Base-by-base conservation (phyloP, 2,329 filamentous ascomycete species). In the Knufia fluminis region DNA sequence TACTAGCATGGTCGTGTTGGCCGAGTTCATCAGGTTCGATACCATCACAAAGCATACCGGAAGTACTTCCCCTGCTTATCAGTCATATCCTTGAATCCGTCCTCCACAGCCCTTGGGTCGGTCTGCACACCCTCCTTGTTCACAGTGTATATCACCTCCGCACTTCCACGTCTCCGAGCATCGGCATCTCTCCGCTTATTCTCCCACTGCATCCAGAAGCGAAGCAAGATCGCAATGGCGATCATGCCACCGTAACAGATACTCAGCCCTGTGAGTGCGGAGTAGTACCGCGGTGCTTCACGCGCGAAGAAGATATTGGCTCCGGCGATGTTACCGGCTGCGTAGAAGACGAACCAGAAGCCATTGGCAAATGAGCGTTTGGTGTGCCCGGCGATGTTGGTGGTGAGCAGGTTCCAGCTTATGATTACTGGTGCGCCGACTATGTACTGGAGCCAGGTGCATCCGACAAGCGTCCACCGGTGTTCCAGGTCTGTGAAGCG, bases 381-480 rank as follows among this genome's bases (percentile, higher is more conserved):
- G 1, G 73, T 76, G 54, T 78, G 73, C 0, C 74, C 74, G 0
- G 71, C 68, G 10, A 71, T 61, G 53, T 66, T 73, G n/a, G 68
- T 63, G 2, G 66, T 70, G 10, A 75, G 67, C 0, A 77, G 54
- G 20, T 74, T 76, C 74, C 74, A 78, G 32, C 65, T 73, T 1
- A 77, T 54, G 33, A 77, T 71, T 2, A 77, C 68, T 0, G 74
- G 71, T 0, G 72, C 71, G 3, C 74, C 74, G 33, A 76, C 52
- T 2, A 75, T 62, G 36, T 71, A 71, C 52, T 75, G 71, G 10
- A 77, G 60, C 74, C 74, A 77, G 6, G 71, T 73, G 56, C 73
- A 76, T n/a, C 64, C 74, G 0, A 75, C 72, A 1, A 77, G 66
- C 1, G 68, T 69, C 62, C 73, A 67, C 47, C 69, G 69, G 43